phyloP scores from a whole-genome alignment of 2,329 filamentous ascomycete species.

The Pseudocercospora pini-densiflorae region DNA sequence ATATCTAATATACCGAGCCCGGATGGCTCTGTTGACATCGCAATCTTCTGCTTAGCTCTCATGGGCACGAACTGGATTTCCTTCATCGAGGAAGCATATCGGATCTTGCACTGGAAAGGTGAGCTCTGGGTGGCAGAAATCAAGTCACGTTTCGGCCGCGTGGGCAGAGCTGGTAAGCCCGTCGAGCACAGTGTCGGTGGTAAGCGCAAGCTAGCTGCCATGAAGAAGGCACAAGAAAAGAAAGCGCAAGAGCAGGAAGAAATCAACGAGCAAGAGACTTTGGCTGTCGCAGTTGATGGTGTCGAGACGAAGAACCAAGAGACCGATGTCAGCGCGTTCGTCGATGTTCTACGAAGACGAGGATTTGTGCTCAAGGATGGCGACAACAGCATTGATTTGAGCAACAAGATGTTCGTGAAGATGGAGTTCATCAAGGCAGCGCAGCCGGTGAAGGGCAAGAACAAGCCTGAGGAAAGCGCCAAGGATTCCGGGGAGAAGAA shows the following conservation, averaged over 20 bases:
- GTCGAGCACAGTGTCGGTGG: slow-evolving; percentile 75
- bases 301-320: slow-evolving; percentile 66
- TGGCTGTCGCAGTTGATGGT: slow-evolving; percentile 69
- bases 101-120: slow-evolving; percentile 88
- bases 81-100: slow-evolving; percentile 94
- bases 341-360: slow-evolving; percentile 77
- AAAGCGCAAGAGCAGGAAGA: slow-evolving; percentile 59
- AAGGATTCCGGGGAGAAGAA: slow-evolving; percentile 41
- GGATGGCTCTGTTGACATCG: slow-evolving; percentile 78
- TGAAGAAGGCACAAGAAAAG: slow-evolving; percentile 42
- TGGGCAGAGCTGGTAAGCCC: slow-evolving; percentile 53
- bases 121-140: slow-evolving; percentile 98
- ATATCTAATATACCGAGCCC: slow-evolving; percentile 80
- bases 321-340: slow-evolving; percentile 85
- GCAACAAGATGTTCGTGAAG: slow-evolving; percentile 98
- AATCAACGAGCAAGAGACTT: slow-evolving; percentile 62
- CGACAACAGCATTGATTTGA: slow-evolving; percentile 71
- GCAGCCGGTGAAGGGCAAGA: slow-evolving; percentile 75
- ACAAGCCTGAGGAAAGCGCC: slow-evolving; percentile 49
- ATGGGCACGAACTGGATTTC: slow-evolving; percentile 99
- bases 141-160: slow-evolving; percentile 82
- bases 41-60: slow-evolving; percentile 92
- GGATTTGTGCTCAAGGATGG: slow-evolving; percentile 80
- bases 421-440: slow-evolving; percentile 93
- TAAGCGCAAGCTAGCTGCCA: slow-evolving; percentile 52